Percentiles rank a stretch among this genome's conserved stretches.
Evolutionary conservation across 768 basidiomycete species (phyloP).

Genomic region (Amanita pallidorosea): DNA sequence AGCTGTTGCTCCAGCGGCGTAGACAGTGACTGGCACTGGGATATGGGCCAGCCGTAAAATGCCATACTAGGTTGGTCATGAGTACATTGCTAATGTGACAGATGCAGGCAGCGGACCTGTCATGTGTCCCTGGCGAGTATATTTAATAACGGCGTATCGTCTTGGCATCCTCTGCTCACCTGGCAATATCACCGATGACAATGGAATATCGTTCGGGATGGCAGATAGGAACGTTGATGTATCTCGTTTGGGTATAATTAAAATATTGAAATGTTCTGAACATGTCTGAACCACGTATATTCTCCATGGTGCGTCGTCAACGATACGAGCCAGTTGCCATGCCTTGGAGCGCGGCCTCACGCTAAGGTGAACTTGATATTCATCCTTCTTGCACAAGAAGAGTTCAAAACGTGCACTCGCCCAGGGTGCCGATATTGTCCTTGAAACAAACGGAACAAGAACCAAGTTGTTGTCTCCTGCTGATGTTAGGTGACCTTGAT

Average conservation of each 20-base stretch:
- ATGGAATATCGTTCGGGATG: slow-evolving; percentile 53
- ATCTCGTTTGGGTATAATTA: slow-evolving; percentile 51
- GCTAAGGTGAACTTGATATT: background rate
- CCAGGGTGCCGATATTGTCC: background rate
- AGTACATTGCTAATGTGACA: background rate
- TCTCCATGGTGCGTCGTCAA: background rate
- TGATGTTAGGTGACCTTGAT: background rate
- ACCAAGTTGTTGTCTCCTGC: background rate
- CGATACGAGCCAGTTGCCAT: background rate
- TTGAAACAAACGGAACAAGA: background rate
- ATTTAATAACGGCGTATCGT: background rate
- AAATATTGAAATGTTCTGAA: slow-evolving; percentile 19
- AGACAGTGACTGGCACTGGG: slow-evolving; percentile 68
- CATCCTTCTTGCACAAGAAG: background rate
- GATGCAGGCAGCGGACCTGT: slow-evolving; percentile 35
- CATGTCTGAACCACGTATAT: background rate
- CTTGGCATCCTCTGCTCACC: slow-evolving; percentile 31
- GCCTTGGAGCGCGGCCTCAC: background rate
- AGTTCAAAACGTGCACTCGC: background rate
- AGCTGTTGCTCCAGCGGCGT: slow-evolving; percentile 64
- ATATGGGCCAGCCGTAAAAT: slow-evolving; percentile 76
- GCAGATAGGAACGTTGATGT: slow-evolving; percentile 43
- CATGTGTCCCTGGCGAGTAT: slow-evolving; percentile 43
- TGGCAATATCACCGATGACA: slow-evolving; percentile 72
- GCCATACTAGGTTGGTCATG: slow-evolving; percentile 44